phyloP scores from a whole-genome alignment of 371 early-diverging fungal species.

The Mucor plumbeus region DNA sequence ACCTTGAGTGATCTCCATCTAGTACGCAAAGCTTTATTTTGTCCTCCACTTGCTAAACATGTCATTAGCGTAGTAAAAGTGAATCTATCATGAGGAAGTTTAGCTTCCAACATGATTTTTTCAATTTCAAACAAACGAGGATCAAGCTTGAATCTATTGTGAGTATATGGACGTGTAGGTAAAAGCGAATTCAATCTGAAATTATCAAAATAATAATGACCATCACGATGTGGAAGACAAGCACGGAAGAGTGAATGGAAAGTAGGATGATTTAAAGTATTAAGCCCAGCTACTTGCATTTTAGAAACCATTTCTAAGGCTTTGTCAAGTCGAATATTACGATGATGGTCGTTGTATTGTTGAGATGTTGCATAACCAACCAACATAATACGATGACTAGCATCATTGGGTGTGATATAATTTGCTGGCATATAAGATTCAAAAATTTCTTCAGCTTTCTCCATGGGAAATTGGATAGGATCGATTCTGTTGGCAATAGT shows the following conservation, averaged over 20 bases:
- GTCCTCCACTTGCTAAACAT: conserved; percentile 46
- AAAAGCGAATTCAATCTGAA: conserved; percentile 29
- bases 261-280: conserved; percentile 26
- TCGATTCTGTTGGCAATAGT: conserved; percentile 44
- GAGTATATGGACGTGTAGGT: conserved; percentile 7
- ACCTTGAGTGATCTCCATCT: conserved; percentile 46
- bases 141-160: conserved; percentile 28
- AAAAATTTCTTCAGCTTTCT: conserved; percentile 37
- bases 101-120: conserved; percentile 46
- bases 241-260: conserved; percentile 48
- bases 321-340: conserved; percentile 44
- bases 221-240: conserved; percentile 42
- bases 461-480: conserved; percentile 40
- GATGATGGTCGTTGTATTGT: conserved; percentile 23
- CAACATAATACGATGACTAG: conserved; percentile 35
- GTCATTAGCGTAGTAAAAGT: conserved; percentile 44
- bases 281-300: conserved; percentile 35
- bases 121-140: conserved; percentile 52
- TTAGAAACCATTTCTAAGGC: conserved; percentile 34
- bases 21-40: conserved; percentile 43
- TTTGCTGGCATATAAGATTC: conserved; percentile 39
- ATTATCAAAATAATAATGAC: conserved; percentile 43
- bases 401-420: conserved; percentile 37
- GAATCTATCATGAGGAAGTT: conserved; percentile 43
- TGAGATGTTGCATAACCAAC: conserved; percentile 40